Evolutionary conservation across 805 yeast genomes (phyloP).

Genomic region (Ogataea methylovora): DNA sequence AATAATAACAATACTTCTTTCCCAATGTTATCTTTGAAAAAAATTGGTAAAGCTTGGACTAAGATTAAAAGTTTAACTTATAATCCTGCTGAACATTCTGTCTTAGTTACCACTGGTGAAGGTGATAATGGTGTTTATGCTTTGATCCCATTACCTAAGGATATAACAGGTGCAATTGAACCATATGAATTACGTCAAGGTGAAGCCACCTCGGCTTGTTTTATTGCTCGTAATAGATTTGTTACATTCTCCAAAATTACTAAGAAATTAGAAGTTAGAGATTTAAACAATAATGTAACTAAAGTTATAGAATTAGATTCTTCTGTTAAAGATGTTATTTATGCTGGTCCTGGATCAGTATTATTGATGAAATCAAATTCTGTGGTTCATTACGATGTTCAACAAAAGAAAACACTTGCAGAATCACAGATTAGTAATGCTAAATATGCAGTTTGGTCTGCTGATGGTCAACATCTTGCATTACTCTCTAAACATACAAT

Average conservation of each 20-base stretch:
- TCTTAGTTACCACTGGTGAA: constrained; percentile 74
- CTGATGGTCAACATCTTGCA: constrained; percentile 82
- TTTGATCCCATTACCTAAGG: constrained; percentile 71
- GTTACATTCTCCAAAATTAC: constrained; percentile 64
- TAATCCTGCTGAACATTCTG: constrained; percentile 87
- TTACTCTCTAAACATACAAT: constrained; percentile 87
- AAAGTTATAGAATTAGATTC: constrained; percentile 67
- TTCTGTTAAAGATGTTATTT: constrained; percentile 61
- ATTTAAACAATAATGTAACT: constrained; percentile 73
- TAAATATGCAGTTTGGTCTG: constrained; percentile 85
- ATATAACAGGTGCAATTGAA: constrained; percentile 88
- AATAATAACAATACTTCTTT: constrained; percentile 54
- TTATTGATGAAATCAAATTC: constrained; percentile 64
- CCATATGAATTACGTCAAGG: constrained; percentile 79
- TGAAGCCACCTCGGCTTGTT: constrained; percentile 76
- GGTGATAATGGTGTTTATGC: constrained; percentile 64
- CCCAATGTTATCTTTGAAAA: constrained; percentile 79
- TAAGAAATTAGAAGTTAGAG: constrained; percentile 73
- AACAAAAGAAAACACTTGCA: constrained; percentile 74
- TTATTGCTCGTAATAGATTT: constrained; percentile 92
- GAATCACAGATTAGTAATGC: constrained; percentile 68
- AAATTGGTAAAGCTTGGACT: constrained; percentile 79
- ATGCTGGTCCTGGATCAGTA: constrained; percentile 79
- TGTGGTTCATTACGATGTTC: constrained; percentile 84
- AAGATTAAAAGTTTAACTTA: constrained; percentile 79